Conservation (phyloP, 139 green algal genomes). For the Astrephomene gubernaculifera region DNA sequence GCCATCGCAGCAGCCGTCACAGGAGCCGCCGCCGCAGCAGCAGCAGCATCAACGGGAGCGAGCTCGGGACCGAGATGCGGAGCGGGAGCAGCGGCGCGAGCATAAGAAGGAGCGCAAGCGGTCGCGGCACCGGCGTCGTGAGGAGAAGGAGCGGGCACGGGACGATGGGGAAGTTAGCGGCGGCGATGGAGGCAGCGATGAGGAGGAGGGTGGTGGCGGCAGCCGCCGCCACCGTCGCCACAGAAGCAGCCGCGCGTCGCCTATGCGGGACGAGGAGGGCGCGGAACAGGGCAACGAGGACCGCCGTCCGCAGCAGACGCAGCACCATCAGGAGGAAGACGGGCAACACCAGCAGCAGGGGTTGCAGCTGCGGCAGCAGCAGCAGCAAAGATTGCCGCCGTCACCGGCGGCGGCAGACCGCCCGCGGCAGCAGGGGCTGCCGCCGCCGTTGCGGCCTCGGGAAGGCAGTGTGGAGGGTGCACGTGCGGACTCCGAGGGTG, state of each 20-base stretch:
- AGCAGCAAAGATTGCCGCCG: neutral
- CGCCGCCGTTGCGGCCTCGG: no score
- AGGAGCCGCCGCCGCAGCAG: neutral
- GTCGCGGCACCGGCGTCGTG: neutral
- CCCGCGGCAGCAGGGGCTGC: neutral
- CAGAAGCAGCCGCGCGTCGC: no score
- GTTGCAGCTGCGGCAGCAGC: neutral
- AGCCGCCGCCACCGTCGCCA: neutral
- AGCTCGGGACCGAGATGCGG: neutral
- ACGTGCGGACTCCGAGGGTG: no score
- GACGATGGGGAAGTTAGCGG: neutral
- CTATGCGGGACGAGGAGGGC: neutral
- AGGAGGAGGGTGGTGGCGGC: no score
- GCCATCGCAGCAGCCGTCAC: neutral
- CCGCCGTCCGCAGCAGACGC: neutral
- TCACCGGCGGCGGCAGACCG: neutral
- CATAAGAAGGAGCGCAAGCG: neutral
- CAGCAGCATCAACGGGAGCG: neutral
- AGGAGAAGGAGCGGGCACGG: neutral
- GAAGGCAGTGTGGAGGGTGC: no score
- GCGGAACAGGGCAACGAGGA: constrained; percentile 8
- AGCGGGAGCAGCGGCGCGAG: neutral
- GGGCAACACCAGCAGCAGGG: neutral
- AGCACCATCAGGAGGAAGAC: neutral
- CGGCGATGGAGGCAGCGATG: neutral